Evolutionary conservation across 176 grass and related monocot genomes (phyloP).

Genomic region (Oryza rufipogon): DNA sequence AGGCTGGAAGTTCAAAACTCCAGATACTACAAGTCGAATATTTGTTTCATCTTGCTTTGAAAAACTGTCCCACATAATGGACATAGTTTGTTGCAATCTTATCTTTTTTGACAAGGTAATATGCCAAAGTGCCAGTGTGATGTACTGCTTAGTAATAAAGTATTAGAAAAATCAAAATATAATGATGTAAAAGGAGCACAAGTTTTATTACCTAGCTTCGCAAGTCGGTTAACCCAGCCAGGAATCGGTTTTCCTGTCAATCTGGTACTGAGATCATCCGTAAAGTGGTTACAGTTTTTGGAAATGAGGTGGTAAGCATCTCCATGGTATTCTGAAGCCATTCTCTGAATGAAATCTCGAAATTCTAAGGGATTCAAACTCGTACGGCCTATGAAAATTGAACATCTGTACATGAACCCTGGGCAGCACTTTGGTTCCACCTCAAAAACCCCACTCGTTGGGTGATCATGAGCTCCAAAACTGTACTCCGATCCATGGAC

Average conservation of each 20-base stretch:
- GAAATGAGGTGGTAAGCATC: conserved; percentile 98
- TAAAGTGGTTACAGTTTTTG: conserved; percentile 98
- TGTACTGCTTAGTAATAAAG: conserved; percentile 19
- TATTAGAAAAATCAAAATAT: conserved; percentile 18
- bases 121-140: background rate
- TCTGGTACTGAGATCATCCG: conserved; percentile 78
- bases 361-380: conserved; percentile 64
- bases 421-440: conserved; percentile 90
- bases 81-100: background rate
- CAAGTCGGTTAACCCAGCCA: conserved; percentile 95
- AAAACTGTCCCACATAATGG: background rate
- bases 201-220: conserved; percentile 71
- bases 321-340: conserved; percentile 83
- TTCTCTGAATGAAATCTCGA: conserved; percentile 71
- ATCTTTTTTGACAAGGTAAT: background rate
- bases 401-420: conserved; percentile 80
- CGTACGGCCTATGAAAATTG: conserved; percentile 69
- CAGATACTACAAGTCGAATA: conserved; percentile 15
- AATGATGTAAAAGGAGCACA: conserved; percentile 18
- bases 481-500: conserved; percentile 86
- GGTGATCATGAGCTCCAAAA: conserved; percentile 90
- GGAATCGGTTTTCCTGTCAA: conserved; percentile 77
- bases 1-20: background rate
- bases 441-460: conserved; percentile 89
- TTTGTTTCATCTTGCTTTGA: background rate